These are phyloP conservation scores for Phytophthora pinifolia DNA, from an alignment of 352 stramenopile species.

Conservation along the genomic window DNA sequence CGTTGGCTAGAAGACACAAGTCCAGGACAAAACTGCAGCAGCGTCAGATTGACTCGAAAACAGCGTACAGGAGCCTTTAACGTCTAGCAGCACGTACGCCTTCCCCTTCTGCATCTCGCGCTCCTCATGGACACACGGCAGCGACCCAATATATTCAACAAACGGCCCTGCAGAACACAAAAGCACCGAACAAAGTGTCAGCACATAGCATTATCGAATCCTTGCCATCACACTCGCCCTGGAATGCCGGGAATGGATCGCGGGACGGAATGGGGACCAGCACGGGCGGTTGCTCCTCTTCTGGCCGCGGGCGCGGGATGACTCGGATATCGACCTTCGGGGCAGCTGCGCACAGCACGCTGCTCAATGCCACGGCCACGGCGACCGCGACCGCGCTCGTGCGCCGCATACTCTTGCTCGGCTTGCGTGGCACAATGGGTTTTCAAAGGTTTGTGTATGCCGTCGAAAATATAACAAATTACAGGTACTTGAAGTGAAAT, in stretches of 20 bases:
- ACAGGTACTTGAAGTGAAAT: slow-evolving; percentile 5
- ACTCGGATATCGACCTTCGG: slow-evolving; percentile 69
- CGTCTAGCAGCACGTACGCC: slow-evolving; percentile 28
- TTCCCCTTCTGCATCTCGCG: slow-evolving; percentile 41
- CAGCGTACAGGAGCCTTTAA: background rate
- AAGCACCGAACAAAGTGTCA: background rate
- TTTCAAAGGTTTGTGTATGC: slow-evolving; percentile 4
- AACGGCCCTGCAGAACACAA: slow-evolving; percentile 38
- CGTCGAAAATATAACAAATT: slow-evolving; percentile 8
- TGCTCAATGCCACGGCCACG: slow-evolving; percentile 23
- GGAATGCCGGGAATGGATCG: slow-evolving; percentile 40
- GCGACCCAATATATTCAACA: slow-evolving; percentile 25
- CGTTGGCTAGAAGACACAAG: slow-evolving; percentile 61
- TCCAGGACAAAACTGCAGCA: slow-evolving; percentile 52
- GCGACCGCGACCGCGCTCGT: slow-evolving; percentile 18
- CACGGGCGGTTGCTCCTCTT: slow-evolving; percentile 10
- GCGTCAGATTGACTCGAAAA: slow-evolving; percentile 3
- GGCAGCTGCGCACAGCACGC: slow-evolving; percentile 34
- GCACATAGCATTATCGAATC: slow-evolving; percentile 9
- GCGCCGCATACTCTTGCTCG: slow-evolving; percentile 17
- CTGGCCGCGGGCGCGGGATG: slow-evolving; percentile 34
- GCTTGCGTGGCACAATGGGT: slow-evolving; percentile 13
- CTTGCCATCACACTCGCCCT: slow-evolving; percentile 25
- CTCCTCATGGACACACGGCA: slow-evolving; percentile 50
- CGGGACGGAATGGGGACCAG: slow-evolving; percentile 48